Conservation (phyloP, 805 yeast species). For the Lipomyces yamadae region DNA sequence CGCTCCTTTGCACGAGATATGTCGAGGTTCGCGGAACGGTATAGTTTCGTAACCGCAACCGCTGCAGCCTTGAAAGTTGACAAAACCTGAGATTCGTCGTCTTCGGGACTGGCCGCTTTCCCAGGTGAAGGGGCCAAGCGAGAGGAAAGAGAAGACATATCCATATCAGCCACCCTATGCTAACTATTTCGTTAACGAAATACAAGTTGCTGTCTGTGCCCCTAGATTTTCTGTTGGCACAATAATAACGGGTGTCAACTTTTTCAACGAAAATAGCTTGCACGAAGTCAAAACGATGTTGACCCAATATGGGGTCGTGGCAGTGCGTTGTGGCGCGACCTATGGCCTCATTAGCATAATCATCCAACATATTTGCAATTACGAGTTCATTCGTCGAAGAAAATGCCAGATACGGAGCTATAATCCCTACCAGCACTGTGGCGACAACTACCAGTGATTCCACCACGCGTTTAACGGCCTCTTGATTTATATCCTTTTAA, state of each 20-base stretch:
- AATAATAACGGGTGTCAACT: too few species aligned
- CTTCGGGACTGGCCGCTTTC: slow-evolving; percentile 42
- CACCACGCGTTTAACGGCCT: neutral
- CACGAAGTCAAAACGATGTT: neutral
- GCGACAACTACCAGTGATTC: neutral
- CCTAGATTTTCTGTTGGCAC: neutral
- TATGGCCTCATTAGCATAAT: neutral
- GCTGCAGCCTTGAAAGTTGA: slow-evolving; percentile 74
- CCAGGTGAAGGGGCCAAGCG: slow-evolving; percentile 60
- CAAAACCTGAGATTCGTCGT: slow-evolving; percentile 59
- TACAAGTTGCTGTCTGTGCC: neutral
- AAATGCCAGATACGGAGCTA: neutral
- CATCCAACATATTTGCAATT: neutral
- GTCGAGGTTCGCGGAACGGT: slow-evolving; percentile 62
- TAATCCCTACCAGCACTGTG: neutral
- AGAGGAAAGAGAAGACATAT: slow-evolving; percentile 63
- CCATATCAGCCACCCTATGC: slow-evolving; percentile 50
- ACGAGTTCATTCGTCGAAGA: neutral
- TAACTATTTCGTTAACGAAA: neutral
- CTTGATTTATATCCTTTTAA: too few species aligned
- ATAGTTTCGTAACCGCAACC: slow-evolving; percentile 68
- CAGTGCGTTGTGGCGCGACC: slow-evolving; percentile 2
- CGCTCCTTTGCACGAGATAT: slow-evolving; percentile 54
- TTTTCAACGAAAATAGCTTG: too few species aligned
- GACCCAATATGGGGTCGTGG: neutral